A percentile compares a stretch with the other conserved stretches of the same genome.
These are phyloP conservation scores for Pueraria montana DNA, from an alignment of 306 rosid species.

Conservation along the genomic window DNA sequence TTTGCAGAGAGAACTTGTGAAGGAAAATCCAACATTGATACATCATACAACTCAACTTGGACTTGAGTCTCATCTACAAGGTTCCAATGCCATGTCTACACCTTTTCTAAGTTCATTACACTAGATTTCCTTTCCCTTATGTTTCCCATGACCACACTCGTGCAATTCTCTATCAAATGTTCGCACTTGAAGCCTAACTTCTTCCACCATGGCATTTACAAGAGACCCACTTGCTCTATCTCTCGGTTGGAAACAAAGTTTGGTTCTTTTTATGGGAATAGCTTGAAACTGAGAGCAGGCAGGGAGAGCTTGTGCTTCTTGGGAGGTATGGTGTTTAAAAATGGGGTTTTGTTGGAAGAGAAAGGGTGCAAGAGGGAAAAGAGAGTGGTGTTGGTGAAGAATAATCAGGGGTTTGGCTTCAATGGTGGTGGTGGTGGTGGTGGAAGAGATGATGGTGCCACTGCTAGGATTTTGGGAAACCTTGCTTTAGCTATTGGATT, in stretches of 20 bases:
- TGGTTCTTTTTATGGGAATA: slow-evolving; percentile 49
- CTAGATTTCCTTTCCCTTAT: slow-evolving; percentile 33
- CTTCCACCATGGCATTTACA: slow-evolving; percentile 47
- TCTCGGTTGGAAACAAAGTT: slow-evolving; percentile 51
- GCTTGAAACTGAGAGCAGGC: slow-evolving; percentile 55
- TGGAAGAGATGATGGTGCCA: slow-evolving; percentile 76
- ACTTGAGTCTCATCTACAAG: slow-evolving; percentile 24
- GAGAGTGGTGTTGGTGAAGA: slow-evolving; percentile 72
- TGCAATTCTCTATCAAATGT: slow-evolving; percentile 61
- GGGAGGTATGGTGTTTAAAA: slow-evolving; percentile 46
- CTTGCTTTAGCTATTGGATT: slow-evolving; percentile 89
- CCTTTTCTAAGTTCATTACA: slow-evolving; percentile 9
- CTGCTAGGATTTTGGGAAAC: slow-evolving; percentile 80
- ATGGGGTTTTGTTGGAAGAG: slow-evolving; percentile 57
- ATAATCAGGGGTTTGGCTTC: slow-evolving; percentile 82
- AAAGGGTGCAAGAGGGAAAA: slow-evolving; percentile 55
- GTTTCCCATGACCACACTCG: slow-evolving; percentile 61
- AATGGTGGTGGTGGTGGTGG: slow-evolving; percentile 73
- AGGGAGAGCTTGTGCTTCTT: slow-evolving; percentile 49
- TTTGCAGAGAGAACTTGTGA: slow-evolving; percentile 34
- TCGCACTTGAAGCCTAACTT: slow-evolving; percentile 53
- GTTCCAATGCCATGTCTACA: slow-evolving; percentile 42
- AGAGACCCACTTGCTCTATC: slow-evolving; percentile 56
- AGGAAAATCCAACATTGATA: slow-evolving; percentile 39
- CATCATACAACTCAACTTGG: slow-evolving; percentile 16